Evolutionary conservation across 2,329 filamentous ascomycete genomes (phyloP).

Genomic region (Akanthomyces uredinophilus): DNA sequence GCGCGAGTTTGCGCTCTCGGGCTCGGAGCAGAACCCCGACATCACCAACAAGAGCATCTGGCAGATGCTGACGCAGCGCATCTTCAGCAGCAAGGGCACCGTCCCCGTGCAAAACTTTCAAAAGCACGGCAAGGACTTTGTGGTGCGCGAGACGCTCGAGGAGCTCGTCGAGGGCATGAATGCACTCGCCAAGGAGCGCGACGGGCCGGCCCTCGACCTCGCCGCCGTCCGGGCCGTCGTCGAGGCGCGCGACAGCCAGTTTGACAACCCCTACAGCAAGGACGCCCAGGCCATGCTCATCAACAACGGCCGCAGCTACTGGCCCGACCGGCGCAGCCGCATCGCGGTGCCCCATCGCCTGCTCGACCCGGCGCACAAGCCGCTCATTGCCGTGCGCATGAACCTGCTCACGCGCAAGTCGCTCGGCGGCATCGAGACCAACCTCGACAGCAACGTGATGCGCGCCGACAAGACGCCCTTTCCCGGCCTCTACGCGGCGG

Average conservation of each 20-base stretch:
- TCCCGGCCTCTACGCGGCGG: conserved; percentile 53
- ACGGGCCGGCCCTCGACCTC: conserved; percentile 44
- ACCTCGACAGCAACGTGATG: conserved; percentile 52
- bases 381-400: conserved; percentile 55
- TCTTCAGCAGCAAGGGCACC: conserved; percentile 49
- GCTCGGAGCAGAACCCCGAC: conserved; percentile 60
- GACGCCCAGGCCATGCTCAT: conserved; percentile 60
- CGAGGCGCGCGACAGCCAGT: conserved; percentile 49
- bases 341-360: conserved; percentile 50
- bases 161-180: conserved; percentile 57
- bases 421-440: conserved; percentile 55
- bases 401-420: conserved; percentile 58
- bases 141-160: conserved; percentile 50
- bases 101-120: conserved; percentile 53
- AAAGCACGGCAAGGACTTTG: conserved; percentile 54
- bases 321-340: conserved; percentile 46
- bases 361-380: conserved; percentile 49
- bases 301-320: conserved; percentile 50
- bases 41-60: conserved; percentile 53
- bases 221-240: conserved; percentile 41
- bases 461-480: conserved; percentile 43
- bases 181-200: conserved; percentile 41
- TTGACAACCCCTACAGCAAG: conserved; percentile 53
- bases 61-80: conserved; percentile 41
- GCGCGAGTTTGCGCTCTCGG: conserved; percentile 57